Base-by-base conservation (phyloP, 2,329 filamentous ascomycete species). In the Monosporascus cannonballus region DNA sequence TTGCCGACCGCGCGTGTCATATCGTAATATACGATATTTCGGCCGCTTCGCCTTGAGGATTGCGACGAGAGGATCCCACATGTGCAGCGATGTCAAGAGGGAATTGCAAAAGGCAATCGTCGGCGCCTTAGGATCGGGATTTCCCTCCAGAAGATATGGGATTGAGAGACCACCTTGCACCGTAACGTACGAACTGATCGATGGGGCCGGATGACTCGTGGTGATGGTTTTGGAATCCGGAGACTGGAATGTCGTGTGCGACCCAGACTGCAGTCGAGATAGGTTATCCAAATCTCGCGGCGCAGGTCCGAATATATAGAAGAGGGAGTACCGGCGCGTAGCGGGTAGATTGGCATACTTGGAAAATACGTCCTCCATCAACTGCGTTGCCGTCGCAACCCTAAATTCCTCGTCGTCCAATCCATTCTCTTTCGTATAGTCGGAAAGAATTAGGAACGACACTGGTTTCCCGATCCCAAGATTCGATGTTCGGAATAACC, bases 61-160 rank as follows among this genome's bases (percentile, higher is more conserved):
- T 1, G 74, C 71, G 1, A 94, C 72, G 54, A 95, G 82, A 2
- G 76, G 76, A 61, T 94, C 87, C 90, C 90, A 96, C 80, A 96
- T 94, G 66, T 81, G 76, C 58, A 86, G 78, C 47, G 86, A 84
- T 2, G 89, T 89, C 7, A 96, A 80, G 48, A 96, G 85, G 1
- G 87, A 92, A 74, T 95, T 95, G 70, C 79, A 79, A 59, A 92
- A 86, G 20, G 90, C 84, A 11, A 96, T 76, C 0, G 87, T 79
- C 0, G 90, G 90, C 0, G 89, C 87, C 20, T 79, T 65, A 0
- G 84, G 81, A 34, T 84, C 77, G 0, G 80, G 63, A 57, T 81
- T 87, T 51, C 90, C 90, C 68, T 94, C 88, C 2, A 96, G 78
- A 15, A 84, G 80, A 71, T 90, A 96, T 0, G 84, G 83, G 15